Conservation (phyloP, 139 green algal genomes). For the Diplosphaera chodatii region DNA sequence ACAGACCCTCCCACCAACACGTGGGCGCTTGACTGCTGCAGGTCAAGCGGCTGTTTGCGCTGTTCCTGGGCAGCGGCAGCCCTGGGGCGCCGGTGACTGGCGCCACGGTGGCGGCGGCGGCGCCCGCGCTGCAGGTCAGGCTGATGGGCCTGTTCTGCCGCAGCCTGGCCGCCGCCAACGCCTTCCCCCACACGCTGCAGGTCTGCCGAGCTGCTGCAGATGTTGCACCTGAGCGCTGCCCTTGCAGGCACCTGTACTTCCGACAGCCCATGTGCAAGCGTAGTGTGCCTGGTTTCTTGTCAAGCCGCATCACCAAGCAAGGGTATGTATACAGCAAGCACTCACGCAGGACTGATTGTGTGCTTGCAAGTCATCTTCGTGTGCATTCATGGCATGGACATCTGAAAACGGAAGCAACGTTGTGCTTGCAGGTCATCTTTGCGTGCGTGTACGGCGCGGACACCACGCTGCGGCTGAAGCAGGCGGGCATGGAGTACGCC, state of each 20-base stretch:
- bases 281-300: no score
- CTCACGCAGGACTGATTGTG: no score
- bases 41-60: constrained; percentile 29
- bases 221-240: no score
- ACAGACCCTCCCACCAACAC: no score
- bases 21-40: no score
- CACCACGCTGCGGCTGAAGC: constrained; percentile 42
- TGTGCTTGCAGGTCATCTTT: constrained; percentile 27
- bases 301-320: no score
- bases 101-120: constrained; percentile 15
- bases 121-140: constrained; percentile 25
- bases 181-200: constrained; percentile 57
- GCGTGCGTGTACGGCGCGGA: constrained; percentile 45
- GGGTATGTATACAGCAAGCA: no score
- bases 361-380: neutral
- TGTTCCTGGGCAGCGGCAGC: constrained; percentile 56
- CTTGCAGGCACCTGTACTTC: no score
- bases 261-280: no score
- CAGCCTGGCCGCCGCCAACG: constrained; percentile 68
- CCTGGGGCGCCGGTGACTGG: neutral
- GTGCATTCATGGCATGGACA: no score
- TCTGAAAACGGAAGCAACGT: no score
- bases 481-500: constrained; percentile 81
- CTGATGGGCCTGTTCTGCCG: constrained; percentile 45
- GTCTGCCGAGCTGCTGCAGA: no score